phyloP scores from a whole-genome alignment of 1,284 basidiomycete genomes.

The Trametes versicolor region DNA sequence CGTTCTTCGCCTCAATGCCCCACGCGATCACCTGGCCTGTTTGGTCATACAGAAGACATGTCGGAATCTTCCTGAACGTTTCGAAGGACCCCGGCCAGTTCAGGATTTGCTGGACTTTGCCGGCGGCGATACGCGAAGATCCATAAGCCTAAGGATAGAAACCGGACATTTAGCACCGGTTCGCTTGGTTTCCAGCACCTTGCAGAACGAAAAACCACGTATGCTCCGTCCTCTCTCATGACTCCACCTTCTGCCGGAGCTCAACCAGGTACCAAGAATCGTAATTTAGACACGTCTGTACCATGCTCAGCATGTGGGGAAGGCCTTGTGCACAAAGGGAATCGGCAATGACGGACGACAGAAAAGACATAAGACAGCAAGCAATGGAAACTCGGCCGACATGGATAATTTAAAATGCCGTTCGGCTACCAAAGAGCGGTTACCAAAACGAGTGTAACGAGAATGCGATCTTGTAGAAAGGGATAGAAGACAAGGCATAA shows the following conservation, averaged over 20 bases:
- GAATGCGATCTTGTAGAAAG: too few species aligned
- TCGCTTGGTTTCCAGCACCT: background rate
- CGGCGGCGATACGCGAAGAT: constrained; percentile 82
- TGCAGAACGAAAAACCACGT: background rate
- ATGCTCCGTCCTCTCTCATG: background rate
- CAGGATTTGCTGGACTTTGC: constrained; percentile 79
- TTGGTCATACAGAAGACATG: constrained; percentile 80
- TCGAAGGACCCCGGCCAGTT: constrained; percentile 83
- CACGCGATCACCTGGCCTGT: constrained; percentile 75
- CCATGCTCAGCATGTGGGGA: background rate
- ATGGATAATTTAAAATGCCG: too few species aligned
- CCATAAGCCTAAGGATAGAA: constrained; percentile 68
- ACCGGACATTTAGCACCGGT: constrained; percentile 12
- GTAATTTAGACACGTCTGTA: background rate
- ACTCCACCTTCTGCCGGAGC: background rate
- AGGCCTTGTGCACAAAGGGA: too few species aligned
- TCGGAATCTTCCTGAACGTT: constrained; percentile 84
- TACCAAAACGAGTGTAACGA: too few species aligned
- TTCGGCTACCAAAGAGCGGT: too few species aligned
- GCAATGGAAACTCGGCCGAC: too few species aligned
- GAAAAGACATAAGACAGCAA: too few species aligned
- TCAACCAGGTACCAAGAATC: background rate
- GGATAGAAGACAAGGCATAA: too few species aligned
- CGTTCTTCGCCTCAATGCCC: constrained; percentile 85
- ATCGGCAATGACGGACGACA: too few species aligned